These are phyloP conservation scores for Barbatosphaeria neglecta DNA, from an alignment of 495 filamentous ascomycete species.

Conservation along the genomic window DNA sequence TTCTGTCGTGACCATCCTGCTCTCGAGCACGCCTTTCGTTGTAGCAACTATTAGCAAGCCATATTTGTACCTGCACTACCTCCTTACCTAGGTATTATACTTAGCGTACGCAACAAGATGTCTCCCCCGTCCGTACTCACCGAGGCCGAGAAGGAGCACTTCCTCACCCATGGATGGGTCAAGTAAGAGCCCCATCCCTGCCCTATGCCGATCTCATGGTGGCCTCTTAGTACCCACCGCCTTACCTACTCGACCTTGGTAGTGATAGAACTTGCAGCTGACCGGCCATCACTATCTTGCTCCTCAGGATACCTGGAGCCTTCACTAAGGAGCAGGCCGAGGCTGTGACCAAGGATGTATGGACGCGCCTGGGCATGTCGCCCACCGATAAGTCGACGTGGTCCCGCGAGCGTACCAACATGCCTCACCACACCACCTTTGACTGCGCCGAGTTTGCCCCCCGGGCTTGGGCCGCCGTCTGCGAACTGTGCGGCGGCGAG, in stretches of 20 bases:
- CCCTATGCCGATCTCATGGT: too few relatives aligned
- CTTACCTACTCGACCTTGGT: too few relatives aligned
- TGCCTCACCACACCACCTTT: slow-evolving; percentile 48
- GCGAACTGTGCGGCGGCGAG: slow-evolving; percentile 58
- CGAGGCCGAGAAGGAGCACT: slow-evolving; percentile 50
- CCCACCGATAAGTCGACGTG: slow-evolving; percentile 58
- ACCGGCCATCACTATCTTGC: too few relatives aligned
- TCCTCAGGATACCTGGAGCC: slow-evolving; percentile 17
- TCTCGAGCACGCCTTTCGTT: too few relatives aligned
- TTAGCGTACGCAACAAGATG: too few relatives aligned
- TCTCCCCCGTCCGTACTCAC: slow-evolving; percentile 35
- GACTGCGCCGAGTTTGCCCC: slow-evolving; percentile 49
- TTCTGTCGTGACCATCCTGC: too few relatives aligned
- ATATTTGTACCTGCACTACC: too few relatives aligned
- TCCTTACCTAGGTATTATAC: too few relatives aligned
- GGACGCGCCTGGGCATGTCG: slow-evolving; percentile 58
- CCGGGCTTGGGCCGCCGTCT: slow-evolving; percentile 55
- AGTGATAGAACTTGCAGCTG: slow-evolving; percentile 29
- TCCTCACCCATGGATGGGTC: slow-evolving; percentile 54
- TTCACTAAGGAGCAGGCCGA: slow-evolving; percentile 53
- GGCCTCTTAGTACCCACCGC: too few relatives aligned
- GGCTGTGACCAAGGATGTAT: slow-evolving; percentile 45
- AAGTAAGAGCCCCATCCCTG: slow-evolving; percentile 18
- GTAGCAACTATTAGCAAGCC: too few relatives aligned
- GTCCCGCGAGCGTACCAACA: slow-evolving; percentile 48